These are phyloP conservation scores for Fraxinus nigra DNA, from an alignment of 305 asterid species.

Conservation along the genomic window DNA sequence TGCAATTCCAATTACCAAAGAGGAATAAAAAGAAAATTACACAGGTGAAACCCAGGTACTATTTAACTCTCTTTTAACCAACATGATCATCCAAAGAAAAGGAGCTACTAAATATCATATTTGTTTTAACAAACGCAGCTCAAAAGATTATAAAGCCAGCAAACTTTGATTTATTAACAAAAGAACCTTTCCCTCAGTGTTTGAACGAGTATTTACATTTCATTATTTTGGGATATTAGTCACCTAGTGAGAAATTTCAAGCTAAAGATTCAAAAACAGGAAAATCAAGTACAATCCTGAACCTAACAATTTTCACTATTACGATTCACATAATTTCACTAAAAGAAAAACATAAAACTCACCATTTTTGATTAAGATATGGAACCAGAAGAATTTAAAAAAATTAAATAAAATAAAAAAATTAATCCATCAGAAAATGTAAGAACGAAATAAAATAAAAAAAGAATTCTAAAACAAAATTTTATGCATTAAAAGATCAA, in stretches of 20 bases:
- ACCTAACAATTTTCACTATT: background rate
- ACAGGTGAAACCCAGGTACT: background rate
- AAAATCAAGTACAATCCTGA: background rate
- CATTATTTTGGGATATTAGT: background rate
- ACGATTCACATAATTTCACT: background rate
- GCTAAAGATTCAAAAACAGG: background rate
- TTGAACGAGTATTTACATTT: background rate
- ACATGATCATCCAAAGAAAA: background rate
- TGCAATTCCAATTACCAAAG: background rate
- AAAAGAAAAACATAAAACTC: background rate
- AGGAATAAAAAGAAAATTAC: background rate
- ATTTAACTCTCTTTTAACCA: background rate
- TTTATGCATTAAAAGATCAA: background rate
- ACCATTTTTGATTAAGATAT: background rate
- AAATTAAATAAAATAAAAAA: background rate
- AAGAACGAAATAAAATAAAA: background rate
- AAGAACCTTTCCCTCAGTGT: background rate
- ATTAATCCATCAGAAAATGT: background rate
- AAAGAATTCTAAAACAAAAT: background rate
- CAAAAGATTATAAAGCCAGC: background rate
- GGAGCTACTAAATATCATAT: background rate
- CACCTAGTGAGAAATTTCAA: background rate
- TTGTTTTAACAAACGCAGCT: background rate
- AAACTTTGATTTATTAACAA: background rate
- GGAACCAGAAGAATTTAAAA: background rate